Base-by-base conservation (phyloP, 23 red algal genomes). In the Agarophyton chilense region DNA sequence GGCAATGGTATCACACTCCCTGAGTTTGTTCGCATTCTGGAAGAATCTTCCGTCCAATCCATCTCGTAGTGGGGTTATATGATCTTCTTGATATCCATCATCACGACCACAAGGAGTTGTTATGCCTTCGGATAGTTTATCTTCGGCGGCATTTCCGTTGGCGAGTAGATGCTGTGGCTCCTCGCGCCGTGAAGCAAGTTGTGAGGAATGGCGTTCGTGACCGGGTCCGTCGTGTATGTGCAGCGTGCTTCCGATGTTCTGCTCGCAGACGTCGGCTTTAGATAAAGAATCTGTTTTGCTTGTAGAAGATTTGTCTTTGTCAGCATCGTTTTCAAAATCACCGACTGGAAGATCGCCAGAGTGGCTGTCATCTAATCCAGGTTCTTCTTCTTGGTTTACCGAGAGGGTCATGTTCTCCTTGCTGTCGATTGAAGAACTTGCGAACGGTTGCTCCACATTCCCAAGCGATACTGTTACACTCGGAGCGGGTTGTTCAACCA, bases 41-140 rank as follows among this genome's bases (percentile, higher is more conserved):
- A 43, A 39, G 7, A 1, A 18, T 74, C 36, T 74, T 25, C n/a
- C 40, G 41, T 43, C 10, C 4, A 31, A 47, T 46, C 1, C 7
- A 25, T 43, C 40, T n/a, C 43, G 68, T 49, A 47, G 8, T 1
- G 68, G 68, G 21, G 68, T 74, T 28, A 74, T 49, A 26, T 38
- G 68, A 74, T 74, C 68, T 28, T 74, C 68, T 49, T 46, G 19
- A 49, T 74, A 43, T 2, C 40, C 68, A 31, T 74, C 68, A 1
- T 74, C 68, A 17, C 68, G 38, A 4, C 40, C 68, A 33, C 39
- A 43, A 21, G 68, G 68, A 49, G 45, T 74, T 29, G 68, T 74
- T 21, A 39, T 74, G 24, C 68, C 68, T 25, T 74, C 68, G 9
- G 68, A 74, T 0, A 74, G 68, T 49, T 74, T 74, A 18, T 74